Evolutionary conservation across 345 rosid genomes (phyloP).

Genomic region (Euphorbia peplus): DNA sequence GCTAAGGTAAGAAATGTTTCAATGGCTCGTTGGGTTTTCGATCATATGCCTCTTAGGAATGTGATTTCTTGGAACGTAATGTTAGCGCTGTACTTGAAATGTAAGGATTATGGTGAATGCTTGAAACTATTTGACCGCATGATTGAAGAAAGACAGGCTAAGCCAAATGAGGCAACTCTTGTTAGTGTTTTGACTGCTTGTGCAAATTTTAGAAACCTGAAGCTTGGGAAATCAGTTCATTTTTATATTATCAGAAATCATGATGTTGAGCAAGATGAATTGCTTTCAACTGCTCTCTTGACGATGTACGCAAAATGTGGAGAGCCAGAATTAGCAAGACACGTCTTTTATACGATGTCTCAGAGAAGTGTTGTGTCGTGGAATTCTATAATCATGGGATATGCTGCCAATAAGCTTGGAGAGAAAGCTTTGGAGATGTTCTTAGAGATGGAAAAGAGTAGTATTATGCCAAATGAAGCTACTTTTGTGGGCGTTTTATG

Average conservation of each 20-base stretch:
- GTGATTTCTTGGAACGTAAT: slow-evolving; percentile 37
- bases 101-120: slow-evolving; percentile 45
- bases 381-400: slow-evolving; percentile 39
- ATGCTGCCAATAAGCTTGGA: slow-evolving; percentile 35
- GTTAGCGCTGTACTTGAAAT: slow-evolving; percentile 49
- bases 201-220: slow-evolving; percentile 43
- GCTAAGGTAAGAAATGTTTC: slow-evolving; percentile 21
- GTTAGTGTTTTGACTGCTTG: slow-evolving; percentile 59
- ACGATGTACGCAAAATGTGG: slow-evolving; percentile 46
- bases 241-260: slow-evolving; percentile 34
- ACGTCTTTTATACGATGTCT: slow-evolving; percentile 30
- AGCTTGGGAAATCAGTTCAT: slow-evolving; percentile 48
- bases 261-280: slow-evolving; percentile 35
- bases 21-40: slow-evolving; percentile 29
- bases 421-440: slow-evolving; percentile 49
- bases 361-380: slow-evolving; percentile 30
- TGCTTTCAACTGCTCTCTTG: slow-evolving; percentile 58
- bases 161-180: slow-evolving; percentile 53
- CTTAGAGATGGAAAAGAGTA: slow-evolving; percentile 46
- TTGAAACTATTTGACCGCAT: slow-evolving; percentile 50
- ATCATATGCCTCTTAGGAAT: slow-evolving; percentile 30
- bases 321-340: slow-evolving; percentile 21
- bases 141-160: slow-evolving; percentile 36
- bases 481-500: slow-evolving; percentile 55
- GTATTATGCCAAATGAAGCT: slow-evolving; percentile 43